Evolutionary conservation across 192 early-diverging fungal genomes (phyloP).

Genomic region (Gonapodya prolifera): DNA sequence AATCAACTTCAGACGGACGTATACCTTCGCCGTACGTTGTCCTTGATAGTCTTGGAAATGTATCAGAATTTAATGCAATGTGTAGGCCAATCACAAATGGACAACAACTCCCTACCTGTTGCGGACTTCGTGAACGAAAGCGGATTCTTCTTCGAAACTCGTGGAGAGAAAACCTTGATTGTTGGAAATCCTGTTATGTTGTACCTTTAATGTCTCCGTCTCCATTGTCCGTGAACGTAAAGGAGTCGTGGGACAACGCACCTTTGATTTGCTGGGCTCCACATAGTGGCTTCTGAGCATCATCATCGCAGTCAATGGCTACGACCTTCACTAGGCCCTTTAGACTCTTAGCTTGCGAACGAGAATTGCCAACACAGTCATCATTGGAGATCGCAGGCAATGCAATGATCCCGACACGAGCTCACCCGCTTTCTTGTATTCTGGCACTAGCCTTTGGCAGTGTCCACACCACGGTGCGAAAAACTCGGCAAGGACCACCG

Average conservation of each 20-base stretch:
- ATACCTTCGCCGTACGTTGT: background rate
- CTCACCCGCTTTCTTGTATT: constrained; percentile 5
- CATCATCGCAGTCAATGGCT: constrained; percentile 4
- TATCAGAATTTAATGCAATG: background rate
- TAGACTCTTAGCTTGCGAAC: background rate
- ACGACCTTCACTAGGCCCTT: background rate
- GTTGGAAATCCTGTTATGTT: constrained; percentile 3
- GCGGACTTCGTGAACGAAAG: background rate
- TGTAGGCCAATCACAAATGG: background rate
- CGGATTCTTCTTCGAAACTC: background rate
- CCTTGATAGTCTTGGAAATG: background rate
- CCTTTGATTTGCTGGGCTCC: background rate
- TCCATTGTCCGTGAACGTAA: background rate
- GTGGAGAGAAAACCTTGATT: background rate
- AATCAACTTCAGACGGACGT: background rate
- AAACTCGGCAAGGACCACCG: constrained; percentile 4
- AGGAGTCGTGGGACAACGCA: background rate
- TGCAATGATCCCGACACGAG: background rate
- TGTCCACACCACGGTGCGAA: constrained; percentile 5
- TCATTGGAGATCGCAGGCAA: background rate
- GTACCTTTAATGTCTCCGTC: background rate
- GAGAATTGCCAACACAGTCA: background rate
- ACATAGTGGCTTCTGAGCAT: background rate
- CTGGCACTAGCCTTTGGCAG: constrained; percentile 4
- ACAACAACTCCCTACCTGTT: background rate